These are phyloP conservation scores for Glaciozyma antarctica DNA, from an alignment of 768 basidiomycete species.

Conservation along the genomic window DNA sequence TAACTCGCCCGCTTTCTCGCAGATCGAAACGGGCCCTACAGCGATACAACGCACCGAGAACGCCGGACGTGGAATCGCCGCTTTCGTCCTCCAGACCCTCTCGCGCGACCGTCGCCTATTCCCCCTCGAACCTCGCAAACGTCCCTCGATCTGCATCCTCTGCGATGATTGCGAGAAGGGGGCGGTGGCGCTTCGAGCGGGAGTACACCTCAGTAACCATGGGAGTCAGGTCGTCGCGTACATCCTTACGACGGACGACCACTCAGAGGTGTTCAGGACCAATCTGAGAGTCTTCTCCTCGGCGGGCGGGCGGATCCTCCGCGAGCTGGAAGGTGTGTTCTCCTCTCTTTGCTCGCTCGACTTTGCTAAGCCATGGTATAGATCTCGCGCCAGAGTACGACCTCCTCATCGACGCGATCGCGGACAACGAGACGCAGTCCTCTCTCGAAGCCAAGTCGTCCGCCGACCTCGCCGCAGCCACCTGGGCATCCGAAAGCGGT, in stretches of 20 bases:
- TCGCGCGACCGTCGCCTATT: background rate
- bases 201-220: background rate
- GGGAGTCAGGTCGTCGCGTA: background rate
- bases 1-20: background rate
- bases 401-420: slow-evolving; percentile 3
- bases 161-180: slow-evolving; percentile 1
- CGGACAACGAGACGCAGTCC: background rate
- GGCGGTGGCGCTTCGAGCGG: background rate
- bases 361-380: background rate
- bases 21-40: slow-evolving; percentile 21
- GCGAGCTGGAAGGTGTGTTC: background rate
- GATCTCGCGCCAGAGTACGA: background rate
- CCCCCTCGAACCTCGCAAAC: slow-evolving; percentile 1
- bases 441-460: background rate
- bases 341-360: slow-evolving; percentile 2
- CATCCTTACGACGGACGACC: background rate
- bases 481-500: background rate
- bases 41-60: slow-evolving; percentile 10
- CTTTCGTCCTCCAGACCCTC: slow-evolving; percentile 6
- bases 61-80: slow-evolving; percentile 4
- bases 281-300: background rate
- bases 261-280: background rate
- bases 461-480: background rate
- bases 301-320: background rate
- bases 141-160: slow-evolving; percentile 17